Percentiles rank a stretch among this genome's conserved stretches.
Evolutionary conservation across 1,284 basidiomycete genomes (phyloP).

Genomic region (Cyathus pygmaeus): DNA sequence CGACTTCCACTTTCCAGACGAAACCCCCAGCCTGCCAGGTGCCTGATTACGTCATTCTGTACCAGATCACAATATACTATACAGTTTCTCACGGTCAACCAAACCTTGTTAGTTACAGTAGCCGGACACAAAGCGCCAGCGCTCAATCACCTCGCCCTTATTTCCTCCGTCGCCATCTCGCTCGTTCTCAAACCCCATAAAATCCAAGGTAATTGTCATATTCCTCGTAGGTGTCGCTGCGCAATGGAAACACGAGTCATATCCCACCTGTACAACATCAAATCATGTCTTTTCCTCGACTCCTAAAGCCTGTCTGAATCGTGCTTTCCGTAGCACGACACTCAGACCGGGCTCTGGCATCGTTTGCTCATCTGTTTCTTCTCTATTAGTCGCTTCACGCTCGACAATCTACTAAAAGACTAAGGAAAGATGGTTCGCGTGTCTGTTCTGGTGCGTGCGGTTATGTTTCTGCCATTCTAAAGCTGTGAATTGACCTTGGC

Average conservation of each 20-base stretch:
- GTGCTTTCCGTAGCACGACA: slow-evolving; percentile 83
- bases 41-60: too few species aligned
- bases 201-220: neutral
- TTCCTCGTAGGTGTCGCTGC: neutral
- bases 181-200: neutral
- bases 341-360: slow-evolving; percentile 70
- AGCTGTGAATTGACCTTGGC: slow-evolving; percentile 6
- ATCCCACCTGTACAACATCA: neutral
- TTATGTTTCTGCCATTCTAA: slow-evolving; percentile 1
- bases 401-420: slow-evolving; percentile 34
- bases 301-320: slow-evolving; percentile 74
- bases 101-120: too few species aligned
- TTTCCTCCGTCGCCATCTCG: neutral
- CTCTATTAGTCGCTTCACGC: slow-evolving; percentile 14
- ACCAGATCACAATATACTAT: too few species aligned
- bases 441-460: slow-evolving; percentile 82
- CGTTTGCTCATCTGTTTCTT: slow-evolving; percentile 41
- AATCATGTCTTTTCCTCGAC: neutral
- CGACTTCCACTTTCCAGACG: too few species aligned
- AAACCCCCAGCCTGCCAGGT: too few species aligned
- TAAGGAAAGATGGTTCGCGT: slow-evolving; percentile 80
- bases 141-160: too few species aligned
- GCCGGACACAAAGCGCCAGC: too few species aligned
- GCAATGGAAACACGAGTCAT: neutral
- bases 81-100: too few species aligned